phyloP scores from a whole-genome alignment of 768 basidiomycete species.

The Suillus subalutaceus region DNA sequence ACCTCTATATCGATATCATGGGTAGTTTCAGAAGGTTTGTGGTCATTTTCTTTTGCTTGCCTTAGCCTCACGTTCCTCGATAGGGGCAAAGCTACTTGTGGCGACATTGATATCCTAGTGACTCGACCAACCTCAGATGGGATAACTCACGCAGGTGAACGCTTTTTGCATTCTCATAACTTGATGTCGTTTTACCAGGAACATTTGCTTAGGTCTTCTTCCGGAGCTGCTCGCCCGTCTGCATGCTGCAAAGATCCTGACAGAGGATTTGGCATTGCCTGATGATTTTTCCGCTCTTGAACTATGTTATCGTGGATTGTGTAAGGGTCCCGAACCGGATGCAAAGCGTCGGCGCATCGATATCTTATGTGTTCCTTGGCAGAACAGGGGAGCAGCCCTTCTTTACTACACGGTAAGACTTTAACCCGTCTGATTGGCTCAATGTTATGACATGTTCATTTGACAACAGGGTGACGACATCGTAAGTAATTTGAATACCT shows the following conservation, averaged over 20 bases:
- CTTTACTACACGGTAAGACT: slow-evolving; percentile 82
- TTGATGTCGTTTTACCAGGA: slow-evolving; percentile 9
- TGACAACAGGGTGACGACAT: slow-evolving; percentile 79
- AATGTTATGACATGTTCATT: slow-evolving; percentile 5
- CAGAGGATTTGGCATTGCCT: slow-evolving; percentile 78
- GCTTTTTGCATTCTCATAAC: not conserved
- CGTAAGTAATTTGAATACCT: slow-evolving; percentile 45
- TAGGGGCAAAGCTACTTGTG: slow-evolving; percentile 81
- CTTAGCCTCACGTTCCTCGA: not conserved
- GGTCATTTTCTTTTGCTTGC: slow-evolving; percentile 1
- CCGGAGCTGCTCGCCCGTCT: slow-evolving; percentile 58
- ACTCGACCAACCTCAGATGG: slow-evolving; percentile 77
- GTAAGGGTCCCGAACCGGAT: slow-evolving; percentile 52
- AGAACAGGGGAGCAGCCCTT: slow-evolving; percentile 77
- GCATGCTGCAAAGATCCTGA: slow-evolving; percentile 63
- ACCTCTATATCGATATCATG: slow-evolving; percentile 84
- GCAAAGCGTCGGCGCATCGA: slow-evolving; percentile 76
- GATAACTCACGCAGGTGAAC: slow-evolving; percentile 68
- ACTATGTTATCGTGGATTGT: slow-evolving; percentile 80
- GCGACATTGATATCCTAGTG: slow-evolving; percentile 91
- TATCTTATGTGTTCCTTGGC: slow-evolving; percentile 81
- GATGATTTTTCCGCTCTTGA: slow-evolving; percentile 71
- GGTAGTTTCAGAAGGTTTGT: slow-evolving; percentile 80
- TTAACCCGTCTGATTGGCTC: slow-evolving; percentile 23
- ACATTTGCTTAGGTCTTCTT: slow-evolving; percentile 54